Evolutionary conservation across 2,329 filamentous ascomycete genomes (phyloP).

Genomic region (Ophiocordyceps camponoti-saundersi): DNA sequence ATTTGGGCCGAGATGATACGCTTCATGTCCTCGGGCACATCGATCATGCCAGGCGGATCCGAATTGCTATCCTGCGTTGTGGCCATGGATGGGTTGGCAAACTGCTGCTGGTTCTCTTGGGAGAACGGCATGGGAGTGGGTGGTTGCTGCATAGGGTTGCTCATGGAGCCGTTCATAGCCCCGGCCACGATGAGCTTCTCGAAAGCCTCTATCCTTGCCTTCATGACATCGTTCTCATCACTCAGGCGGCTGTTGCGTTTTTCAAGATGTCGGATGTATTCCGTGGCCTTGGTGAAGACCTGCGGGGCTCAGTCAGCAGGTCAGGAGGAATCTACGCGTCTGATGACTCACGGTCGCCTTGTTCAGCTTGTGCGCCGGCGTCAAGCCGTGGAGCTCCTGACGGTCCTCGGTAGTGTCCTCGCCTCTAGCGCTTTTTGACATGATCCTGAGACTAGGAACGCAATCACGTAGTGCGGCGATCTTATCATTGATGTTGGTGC

Average conservation of each 20-base stretch:
- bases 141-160: conserved; percentile 34
- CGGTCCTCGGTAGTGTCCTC: conserved; percentile 57
- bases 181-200: conserved; percentile 66
- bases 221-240: conserved; percentile 68
- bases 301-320: conserved; percentile 10
- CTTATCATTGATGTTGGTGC: conserved; percentile 93
- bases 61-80: conserved; percentile 22
- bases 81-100: conserved; percentile 25
- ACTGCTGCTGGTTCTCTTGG: conserved; percentile 24
- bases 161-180: conserved; percentile 48
- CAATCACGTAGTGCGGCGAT: conserved; percentile 84
- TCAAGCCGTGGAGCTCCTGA: conserved; percentile 58
- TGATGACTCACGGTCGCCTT: conserved; percentile 59
- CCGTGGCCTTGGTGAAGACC: conserved; percentile 83
- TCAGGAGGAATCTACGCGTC: too few species aligned
- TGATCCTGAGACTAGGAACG: conserved; percentile 75
- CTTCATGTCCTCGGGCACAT: conserved; percentile 50
- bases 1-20: conserved; percentile 41
- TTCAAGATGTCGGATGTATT: conserved; percentile 88
- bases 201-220: conserved; percentile 57
- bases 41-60: conserved; percentile 40
- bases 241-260: conserved; percentile 70
- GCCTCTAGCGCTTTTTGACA: conserved; percentile 53
- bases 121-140: conserved; percentile 34
- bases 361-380: conserved; percentile 85